These are phyloP conservation scores for Linum trigynum DNA, from an alignment of 345 rosid species.

Conservation along the genomic window DNA sequence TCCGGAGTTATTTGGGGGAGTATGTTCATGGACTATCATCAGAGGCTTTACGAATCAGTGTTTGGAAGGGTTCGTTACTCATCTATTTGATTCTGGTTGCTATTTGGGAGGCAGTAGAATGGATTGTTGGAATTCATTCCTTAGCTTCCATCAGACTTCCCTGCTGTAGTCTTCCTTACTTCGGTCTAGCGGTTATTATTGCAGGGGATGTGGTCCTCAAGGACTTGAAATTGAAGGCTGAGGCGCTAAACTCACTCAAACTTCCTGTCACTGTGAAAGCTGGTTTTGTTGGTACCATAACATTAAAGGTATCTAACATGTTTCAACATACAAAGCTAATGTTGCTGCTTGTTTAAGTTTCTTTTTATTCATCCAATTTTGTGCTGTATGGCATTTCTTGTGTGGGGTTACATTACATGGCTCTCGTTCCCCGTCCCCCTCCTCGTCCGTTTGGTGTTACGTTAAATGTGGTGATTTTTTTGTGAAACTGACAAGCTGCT, in stretches of 20 bases:
- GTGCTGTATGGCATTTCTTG: neutral
- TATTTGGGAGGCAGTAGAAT: neutral
- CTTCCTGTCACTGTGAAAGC: constrained; percentile 96
- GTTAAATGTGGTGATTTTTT: too few species aligned
- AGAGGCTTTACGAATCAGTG: constrained; percentile 92
- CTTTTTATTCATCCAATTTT: neutral
- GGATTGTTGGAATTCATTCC: neutral
- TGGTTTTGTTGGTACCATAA: constrained; percentile 90
- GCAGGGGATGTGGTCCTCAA: constrained; percentile 95
- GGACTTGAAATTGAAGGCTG: constrained; percentile 87
- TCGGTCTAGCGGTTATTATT: neutral
- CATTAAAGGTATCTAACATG: constrained; percentile 56
- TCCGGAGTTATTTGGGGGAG: constrained; percentile 92
- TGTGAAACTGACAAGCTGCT: neutral
- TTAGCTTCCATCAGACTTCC: constrained; percentile 3
- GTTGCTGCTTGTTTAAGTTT: neutral
- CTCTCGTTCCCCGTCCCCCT: too few species aligned
- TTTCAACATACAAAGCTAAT: neutral
- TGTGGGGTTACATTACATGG: neutral
- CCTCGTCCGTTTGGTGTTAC: too few species aligned
- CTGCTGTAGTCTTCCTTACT: neutral
- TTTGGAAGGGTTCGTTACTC: constrained; percentile 75
- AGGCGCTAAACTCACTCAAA: constrained; percentile 81
- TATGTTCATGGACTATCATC: constrained; percentile 89
- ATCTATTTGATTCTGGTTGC: neutral